Evolutionary conservation across 1,139 yeast species (phyloP), one percentile per base, ranked within the genome.

Genomic region (Hemisphaericaspora subhashii): DNA sequence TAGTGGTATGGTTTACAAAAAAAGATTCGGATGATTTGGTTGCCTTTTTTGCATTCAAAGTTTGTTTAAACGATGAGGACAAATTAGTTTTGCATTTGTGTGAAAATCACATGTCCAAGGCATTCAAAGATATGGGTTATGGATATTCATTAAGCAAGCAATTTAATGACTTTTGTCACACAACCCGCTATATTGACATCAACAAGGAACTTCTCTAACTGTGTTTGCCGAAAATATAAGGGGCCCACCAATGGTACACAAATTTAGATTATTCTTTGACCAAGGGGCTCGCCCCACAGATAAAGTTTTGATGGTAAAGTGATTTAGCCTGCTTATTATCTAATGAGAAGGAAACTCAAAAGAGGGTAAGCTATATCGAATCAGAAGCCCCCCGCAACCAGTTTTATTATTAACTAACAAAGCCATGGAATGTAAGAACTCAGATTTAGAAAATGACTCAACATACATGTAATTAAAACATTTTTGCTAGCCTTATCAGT

Each of bases 151-250:
- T 78, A 23, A 54, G 78, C 35, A 39, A 36, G 1, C 31, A 44
- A 3, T 59, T 72, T 25, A 72, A 71, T 35, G 17, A 38, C 1
- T 45, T 65, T 9, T 53, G 66, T 0, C 37, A 11, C 17, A 27
- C 3, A 42, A 46, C 24, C 6, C 32, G 2, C 28, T 39, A 8
- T 40, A 40, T 34, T 36, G 37, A 6, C 27, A 22, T 3, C 47
- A 60, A 10, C 45, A 47, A 5, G 74, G 68, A 1, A 64, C 73
- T 1, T 60, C 70, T 13, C 54, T 79, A 31, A 78, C 83, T 1
- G 83, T 78, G 0, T 79, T 79, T 48, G 45, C 73, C 15, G 68
- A 63, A n/a, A 79, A 79, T 44, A 28, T 31, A n/a, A 4, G 50
- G 44, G 2, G 81, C 81, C 0, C 45, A 62, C 16, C 38, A 51